Conservation (phyloP, 2,329 filamentous ascomycete genomes). For the Acrocalymma vagum region DNA sequence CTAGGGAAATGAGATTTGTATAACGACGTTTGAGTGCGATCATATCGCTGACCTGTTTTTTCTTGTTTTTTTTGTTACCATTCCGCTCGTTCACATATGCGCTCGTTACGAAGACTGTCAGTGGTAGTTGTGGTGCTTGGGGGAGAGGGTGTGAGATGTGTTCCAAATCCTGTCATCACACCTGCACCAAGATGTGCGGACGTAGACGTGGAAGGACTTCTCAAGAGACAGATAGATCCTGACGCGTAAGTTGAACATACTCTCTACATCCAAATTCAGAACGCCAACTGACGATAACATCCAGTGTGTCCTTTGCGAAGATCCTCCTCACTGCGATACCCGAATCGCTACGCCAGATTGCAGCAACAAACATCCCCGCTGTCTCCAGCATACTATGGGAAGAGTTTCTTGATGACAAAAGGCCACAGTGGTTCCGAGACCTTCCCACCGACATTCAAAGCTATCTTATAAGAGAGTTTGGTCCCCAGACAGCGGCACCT, state of each 20-base stretch:
- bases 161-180: constrained; percentile 34
- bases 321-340: constrained; percentile 46
- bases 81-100: constrained; percentile 29
- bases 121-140: constrained; percentile 15
- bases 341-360: constrained; percentile 41
- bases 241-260: constrained; percentile 36
- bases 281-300: constrained; percentile 13
- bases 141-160: constrained; percentile 17
- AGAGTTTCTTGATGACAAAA: constrained; percentile 43
- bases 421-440: constrained; percentile 42
- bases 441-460: constrained; percentile 43
- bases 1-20: constrained; percentile 3
- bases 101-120: constrained; percentile 29
- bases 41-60: constrained; percentile 5
- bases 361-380: constrained; percentile 45
- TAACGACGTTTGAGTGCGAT: too few species aligned
- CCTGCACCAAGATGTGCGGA: constrained; percentile 29
- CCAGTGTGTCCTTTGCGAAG: constrained; percentile 42
- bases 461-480: constrained; percentile 43
- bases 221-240: constrained; percentile 31
- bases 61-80: constrained; percentile 11
- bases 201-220: constrained; percentile 16
- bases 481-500: constrained; percentile 43
- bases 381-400: constrained; percentile 44
- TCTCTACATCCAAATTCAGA: neutral